Evolutionary conservation across 2,329 filamentous ascomycete species (phyloP).

Genomic region (Botryotinia convoluta): DNA sequence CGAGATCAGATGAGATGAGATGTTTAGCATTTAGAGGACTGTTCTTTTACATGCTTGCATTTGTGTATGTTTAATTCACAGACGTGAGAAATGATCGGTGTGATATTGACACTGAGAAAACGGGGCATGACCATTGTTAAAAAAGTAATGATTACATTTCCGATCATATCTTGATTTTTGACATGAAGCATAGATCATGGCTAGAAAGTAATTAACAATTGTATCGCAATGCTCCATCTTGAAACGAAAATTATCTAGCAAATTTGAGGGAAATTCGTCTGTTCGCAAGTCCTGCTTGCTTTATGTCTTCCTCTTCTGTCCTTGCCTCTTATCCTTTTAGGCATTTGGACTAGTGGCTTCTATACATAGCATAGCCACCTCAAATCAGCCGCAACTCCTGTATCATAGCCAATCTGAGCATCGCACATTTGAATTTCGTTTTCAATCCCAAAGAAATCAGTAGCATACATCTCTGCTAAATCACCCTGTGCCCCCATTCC

Average conservation of each 20-base stretch:
- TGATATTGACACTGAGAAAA: too few species aligned
- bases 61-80: background rate
- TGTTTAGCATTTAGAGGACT: background rate
- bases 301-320: background rate
- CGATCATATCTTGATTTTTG: too few species aligned
- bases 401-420: slow-evolving; percentile 11
- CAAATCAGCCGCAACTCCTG: slow-evolving; percentile 9
- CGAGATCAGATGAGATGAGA: background rate
- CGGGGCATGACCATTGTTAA: too few species aligned
- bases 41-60: background rate
- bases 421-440: slow-evolving; percentile 10
- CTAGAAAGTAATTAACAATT: background rate
- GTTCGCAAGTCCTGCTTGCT: background rate
- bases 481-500: background rate
- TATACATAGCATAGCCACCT: slow-evolving; percentile 12
- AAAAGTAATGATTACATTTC: background rate
- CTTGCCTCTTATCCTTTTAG: background rate
- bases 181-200: background rate
- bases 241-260: background rate
- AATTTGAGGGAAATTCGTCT: background rate
- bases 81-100: too few species aligned
- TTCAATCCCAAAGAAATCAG: slow-evolving; percentile 12
- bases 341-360: background rate
- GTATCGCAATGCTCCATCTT: background rate
- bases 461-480: background rate